phyloP scores from a whole-genome alignment of 306 rosid genomes.

The Rosa lucieae region DNA sequence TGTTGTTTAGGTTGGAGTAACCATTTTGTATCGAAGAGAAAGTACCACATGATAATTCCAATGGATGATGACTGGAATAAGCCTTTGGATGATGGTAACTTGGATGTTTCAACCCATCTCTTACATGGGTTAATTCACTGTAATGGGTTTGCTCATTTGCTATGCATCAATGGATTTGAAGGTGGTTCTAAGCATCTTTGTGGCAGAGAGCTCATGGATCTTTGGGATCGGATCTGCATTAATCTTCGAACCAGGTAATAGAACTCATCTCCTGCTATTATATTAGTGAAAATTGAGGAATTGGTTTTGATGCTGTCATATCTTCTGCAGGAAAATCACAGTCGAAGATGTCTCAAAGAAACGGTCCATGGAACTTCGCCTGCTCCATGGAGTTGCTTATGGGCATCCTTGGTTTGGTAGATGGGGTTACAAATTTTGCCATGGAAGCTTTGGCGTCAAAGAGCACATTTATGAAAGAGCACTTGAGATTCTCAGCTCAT shows the following conservation, averaged over 20 bases:
- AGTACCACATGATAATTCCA: no score
- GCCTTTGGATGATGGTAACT: no score
- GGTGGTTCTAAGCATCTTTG: no score
- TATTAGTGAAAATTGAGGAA: not conserved
- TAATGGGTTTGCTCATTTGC: no score
- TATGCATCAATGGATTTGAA: no score
- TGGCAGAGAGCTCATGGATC: conserved; percentile 82
- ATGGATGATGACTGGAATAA: no score
- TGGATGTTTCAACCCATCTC: no score
- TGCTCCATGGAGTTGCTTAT: conserved; percentile 86
- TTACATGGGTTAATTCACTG: no score
- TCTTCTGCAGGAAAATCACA: conserved; percentile 56
- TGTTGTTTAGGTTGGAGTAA: conserved; percentile 78
- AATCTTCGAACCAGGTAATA: conserved; percentile 59
- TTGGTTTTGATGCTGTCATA: conserved; percentile 3
- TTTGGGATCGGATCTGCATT: conserved; percentile 83
- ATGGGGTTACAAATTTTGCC: conserved; percentile 78
- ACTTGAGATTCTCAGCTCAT: conserved; percentile 52
- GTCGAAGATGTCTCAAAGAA: conserved; percentile 74
- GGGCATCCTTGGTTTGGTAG: conserved; percentile 92
- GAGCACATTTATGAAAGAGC: conserved; percentile 53
- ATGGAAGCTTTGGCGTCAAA: conserved; percentile 75
- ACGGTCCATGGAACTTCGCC: conserved; percentile 75
- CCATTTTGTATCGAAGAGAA: no score
- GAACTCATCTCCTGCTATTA: conserved; percentile 6